Conservation (phyloP, 164 flowering plant genomes). For the Umbellularia californica region DNA sequence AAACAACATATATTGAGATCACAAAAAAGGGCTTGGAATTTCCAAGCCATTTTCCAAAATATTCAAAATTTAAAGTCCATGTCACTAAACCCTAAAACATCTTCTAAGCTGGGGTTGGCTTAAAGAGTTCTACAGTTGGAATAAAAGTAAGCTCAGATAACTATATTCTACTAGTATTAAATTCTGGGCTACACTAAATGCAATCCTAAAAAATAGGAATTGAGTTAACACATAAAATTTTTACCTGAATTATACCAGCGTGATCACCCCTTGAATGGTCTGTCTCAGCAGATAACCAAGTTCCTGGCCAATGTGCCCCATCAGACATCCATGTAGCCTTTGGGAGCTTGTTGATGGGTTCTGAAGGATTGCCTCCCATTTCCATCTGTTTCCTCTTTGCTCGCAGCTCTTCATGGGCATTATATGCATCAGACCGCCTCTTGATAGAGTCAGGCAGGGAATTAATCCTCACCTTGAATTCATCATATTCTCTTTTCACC, state of each 20-base stretch:
- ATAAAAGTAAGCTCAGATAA: no score
- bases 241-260: slow-evolving; percentile 87
- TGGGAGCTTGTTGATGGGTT: slow-evolving; percentile 48
- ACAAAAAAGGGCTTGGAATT: no score
- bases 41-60: no score
- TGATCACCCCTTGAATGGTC: slow-evolving; percentile 90
- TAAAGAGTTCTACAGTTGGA: no score
- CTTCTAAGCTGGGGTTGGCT: no score
- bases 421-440: slow-evolving; percentile 83
- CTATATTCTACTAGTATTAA: no score
- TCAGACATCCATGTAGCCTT: slow-evolving; percentile 98
- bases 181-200: no score
- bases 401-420: slow-evolving; percentile 67
- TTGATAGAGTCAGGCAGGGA: slow-evolving; percentile 82
- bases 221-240: not conserved
- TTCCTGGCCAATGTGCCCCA: slow-evolving; percentile 92
- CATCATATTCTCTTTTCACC: slow-evolving; percentile 91
- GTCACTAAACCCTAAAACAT: no score
- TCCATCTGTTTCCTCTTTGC: slow-evolving; percentile 67
- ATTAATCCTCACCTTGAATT: slow-evolving; percentile 88
- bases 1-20: no score
- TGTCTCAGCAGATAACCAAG: slow-evolving; percentile 62
- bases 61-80: no score
- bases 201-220: not conserved
- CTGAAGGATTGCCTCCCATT: slow-evolving; percentile 42